Evolutionary conservation across 164 flowering plant species (phyloP).

Genomic region (Tinospora cordifolia): DNA sequence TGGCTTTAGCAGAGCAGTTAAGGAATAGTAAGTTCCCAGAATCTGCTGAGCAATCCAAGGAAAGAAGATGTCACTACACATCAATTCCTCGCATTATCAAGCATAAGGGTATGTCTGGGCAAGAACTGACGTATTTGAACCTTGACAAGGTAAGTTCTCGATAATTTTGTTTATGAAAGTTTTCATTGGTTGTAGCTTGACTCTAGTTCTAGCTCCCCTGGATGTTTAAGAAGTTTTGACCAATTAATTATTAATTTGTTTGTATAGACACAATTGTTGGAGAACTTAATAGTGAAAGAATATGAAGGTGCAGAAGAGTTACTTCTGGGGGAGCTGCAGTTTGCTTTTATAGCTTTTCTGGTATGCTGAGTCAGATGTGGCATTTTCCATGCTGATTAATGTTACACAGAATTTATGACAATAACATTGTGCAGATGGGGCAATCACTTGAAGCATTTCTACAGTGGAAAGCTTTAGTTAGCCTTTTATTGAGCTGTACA

Average conservation of each 20-base stretch:
- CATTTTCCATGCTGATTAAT: constrained; percentile 10
- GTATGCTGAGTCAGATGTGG: constrained; percentile 27
- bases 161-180: neutral
- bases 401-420: constrained; percentile 1
- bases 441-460: constrained; percentile 87
- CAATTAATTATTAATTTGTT: neutral
- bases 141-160: constrained; percentile 67
- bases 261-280: constrained; percentile 61
- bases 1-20: constrained; percentile 58
- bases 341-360: constrained; percentile 84
- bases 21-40: constrained; percentile 41
- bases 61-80: constrained; percentile 67
- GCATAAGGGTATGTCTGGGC: constrained; percentile 49
- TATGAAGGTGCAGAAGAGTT: constrained; percentile 68
- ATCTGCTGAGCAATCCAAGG: constrained; percentile 29
- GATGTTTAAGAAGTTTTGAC: neutral
- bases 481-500: constrained; percentile 68
- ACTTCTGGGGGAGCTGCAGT: constrained; percentile 87
- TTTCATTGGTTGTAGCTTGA: neutral
- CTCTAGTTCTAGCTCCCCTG: neutral
- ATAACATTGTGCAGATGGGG: constrained; percentile 65
- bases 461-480: constrained; percentile 83
- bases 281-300: constrained; percentile 47
- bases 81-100: constrained; percentile 68
- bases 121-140: constrained; percentile 78